Evolutionary conservation across 495 filamentous ascomycete genomes (phyloP).

Genomic region (Aspergillus diversus): DNA sequence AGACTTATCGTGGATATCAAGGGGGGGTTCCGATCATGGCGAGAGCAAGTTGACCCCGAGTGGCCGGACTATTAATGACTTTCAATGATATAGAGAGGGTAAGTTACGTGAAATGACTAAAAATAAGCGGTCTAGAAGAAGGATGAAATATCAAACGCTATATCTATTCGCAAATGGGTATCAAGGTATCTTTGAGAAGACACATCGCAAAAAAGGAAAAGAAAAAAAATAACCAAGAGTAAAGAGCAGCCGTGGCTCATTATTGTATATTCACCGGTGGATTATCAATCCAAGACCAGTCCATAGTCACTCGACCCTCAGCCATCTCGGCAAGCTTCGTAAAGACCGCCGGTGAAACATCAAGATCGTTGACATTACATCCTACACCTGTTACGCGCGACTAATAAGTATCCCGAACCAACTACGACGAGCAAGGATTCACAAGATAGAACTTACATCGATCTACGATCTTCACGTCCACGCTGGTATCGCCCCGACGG

Average conservation of each 20-base stretch:
- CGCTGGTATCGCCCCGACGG: conserved; percentile 49
- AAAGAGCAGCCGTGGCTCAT: conserved; percentile 15
- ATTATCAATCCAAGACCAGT: conserved; percentile 68
- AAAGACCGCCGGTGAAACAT: conserved; percentile 66
- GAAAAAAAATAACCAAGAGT: conserved; percentile 7
- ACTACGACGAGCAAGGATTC: not conserved
- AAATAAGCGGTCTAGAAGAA: too few relatives aligned
- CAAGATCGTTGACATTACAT: conserved; percentile 66
- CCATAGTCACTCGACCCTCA: conserved; percentile 61
- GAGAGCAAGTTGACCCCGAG: conserved; percentile 68
- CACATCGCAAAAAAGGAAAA: not conserved
- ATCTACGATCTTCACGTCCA: conserved; percentile 76
- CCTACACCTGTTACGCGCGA: conserved; percentile 39
- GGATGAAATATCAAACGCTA: not conserved
- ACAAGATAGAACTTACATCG: conserved; percentile 53
- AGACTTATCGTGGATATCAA: conserved; percentile 74
- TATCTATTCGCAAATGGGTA: too few relatives aligned
- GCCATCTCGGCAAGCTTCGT: conserved; percentile 56
- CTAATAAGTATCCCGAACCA: too few relatives aligned
- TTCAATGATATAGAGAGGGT: not conserved
- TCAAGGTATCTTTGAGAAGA: too few relatives aligned
- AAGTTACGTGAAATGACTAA: not conserved
- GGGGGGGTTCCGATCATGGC: conserved; percentile 86
- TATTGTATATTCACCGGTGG: conserved; percentile 24
- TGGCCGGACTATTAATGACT: conserved; percentile 64